These are phyloP conservation scores for Debaryomyces prosopidis DNA, from an alignment of 805 yeast species.

Conservation along the genomic window DNA sequence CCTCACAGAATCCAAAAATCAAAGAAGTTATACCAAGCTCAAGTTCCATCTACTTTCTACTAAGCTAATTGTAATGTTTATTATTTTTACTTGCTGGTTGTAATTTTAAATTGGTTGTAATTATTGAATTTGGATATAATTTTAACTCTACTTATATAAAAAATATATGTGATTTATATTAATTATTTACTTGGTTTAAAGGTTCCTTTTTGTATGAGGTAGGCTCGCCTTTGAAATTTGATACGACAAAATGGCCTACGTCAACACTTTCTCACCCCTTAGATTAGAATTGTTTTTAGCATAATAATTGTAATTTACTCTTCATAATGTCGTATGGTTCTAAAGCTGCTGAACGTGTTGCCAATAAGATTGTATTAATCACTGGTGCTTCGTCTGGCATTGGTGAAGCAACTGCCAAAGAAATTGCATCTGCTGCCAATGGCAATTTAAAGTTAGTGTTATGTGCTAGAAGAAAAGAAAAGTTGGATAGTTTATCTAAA, in stretches of 20 bases:
- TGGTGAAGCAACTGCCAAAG: conserved; percentile 88
- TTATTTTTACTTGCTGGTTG: conserved; percentile 9
- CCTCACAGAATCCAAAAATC: conserved; percentile 98
- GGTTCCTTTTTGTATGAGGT: too few species aligned
- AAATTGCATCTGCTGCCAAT: conserved; percentile 74
- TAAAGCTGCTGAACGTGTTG: conserved; percentile 76
- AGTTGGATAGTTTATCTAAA: conserved; percentile 49
- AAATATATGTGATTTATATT: conserved; percentile 9
- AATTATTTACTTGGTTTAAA: not conserved
- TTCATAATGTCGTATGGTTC: conserved; percentile 63
- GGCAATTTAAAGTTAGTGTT: conserved; percentile 72
- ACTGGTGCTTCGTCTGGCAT: conserved; percentile 98
- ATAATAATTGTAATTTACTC: not conserved
- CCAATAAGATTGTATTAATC: conserved; percentile 75
- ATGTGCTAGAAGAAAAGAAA: conserved; percentile 75
- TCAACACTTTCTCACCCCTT: not conserved
- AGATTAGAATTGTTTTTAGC: not conserved
- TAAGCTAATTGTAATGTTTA: conserved; percentile 40
- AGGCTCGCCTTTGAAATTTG: too few species aligned
- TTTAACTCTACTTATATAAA: conserved; percentile 5
- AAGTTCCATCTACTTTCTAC: conserved; percentile 97
- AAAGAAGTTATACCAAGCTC: conserved; percentile 82
- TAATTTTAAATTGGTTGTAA: conserved; percentile 12
- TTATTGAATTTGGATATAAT: conserved; percentile 6
- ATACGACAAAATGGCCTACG: too few species aligned